These are phyloP conservation scores for Coniochaeta sp. DNA, from an alignment of 2,329 filamentous ascomycete genomes.

Conservation along the genomic window DNA sequence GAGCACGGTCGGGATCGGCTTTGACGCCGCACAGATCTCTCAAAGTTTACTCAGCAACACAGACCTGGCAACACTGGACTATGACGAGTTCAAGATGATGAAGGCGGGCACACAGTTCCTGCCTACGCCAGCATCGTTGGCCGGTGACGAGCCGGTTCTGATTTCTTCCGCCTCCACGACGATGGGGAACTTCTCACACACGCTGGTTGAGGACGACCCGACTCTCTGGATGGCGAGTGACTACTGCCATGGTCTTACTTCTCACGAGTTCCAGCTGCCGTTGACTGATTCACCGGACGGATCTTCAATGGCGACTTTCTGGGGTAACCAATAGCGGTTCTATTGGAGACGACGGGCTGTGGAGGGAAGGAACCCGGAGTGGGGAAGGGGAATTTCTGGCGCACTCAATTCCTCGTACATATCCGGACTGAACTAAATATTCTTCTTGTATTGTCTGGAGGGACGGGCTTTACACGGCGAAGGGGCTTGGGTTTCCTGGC, in stretches of 20 bases:
- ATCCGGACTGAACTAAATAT: neutral
- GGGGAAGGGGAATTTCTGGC: neutral
- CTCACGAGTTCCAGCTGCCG: conserved; percentile 15
- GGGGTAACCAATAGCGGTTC: conserved; percentile 9
- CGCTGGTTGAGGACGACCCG: conserved; percentile 36
- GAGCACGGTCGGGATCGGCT: conserved; percentile 36
- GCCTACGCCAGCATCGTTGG: conserved; percentile 28
- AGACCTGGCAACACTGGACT: conserved; percentile 43
- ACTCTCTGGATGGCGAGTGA: conserved; percentile 39
- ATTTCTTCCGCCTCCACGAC: conserved; percentile 19
- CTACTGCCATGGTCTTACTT: conserved; percentile 23
- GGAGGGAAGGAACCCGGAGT: neutral
- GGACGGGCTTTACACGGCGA: neutral
- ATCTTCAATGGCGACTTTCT: conserved; percentile 14
- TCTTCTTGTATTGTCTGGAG: neutral
- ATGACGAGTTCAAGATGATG: conserved; percentile 47
- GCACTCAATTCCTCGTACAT: neutral
- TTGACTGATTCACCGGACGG: conserved; percentile 23
- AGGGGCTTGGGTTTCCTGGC: neutral
- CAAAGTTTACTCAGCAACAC: conserved; percentile 29
- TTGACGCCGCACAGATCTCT: conserved; percentile 38
- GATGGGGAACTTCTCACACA: conserved; percentile 4
- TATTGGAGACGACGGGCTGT: neutral
- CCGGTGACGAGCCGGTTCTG: conserved; percentile 35
- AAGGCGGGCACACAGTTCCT: conserved; percentile 37